A percentile compares a stretch with the other conserved stretches of the same genome.
These are phyloP conservation scores for Colletotrichum tofieldiae DNA, from an alignment of 2,329 filamentous ascomycete genomes.

Conservation along the genomic window DNA sequence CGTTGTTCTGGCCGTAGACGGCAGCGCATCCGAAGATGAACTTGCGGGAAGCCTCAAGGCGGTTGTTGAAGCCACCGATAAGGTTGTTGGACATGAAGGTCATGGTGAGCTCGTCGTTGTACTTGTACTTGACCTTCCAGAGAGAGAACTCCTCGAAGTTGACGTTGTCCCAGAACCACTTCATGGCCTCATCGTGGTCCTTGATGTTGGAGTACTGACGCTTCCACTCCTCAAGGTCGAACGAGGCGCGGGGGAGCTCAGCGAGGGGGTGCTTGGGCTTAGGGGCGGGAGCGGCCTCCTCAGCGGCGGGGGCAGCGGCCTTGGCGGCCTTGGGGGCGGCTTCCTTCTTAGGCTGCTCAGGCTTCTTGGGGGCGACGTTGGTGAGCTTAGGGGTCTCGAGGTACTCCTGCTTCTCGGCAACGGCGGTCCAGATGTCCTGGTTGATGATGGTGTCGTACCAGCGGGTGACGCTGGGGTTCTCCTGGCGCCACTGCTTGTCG, in stretches of 20 bases:
- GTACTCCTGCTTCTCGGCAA: constrained; percentile 82
- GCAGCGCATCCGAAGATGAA: constrained; percentile 93
- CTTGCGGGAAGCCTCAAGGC: constrained; percentile 98
- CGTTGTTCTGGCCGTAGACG: constrained; percentile 91
- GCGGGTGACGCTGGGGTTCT: constrained; percentile 88
- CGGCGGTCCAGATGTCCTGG: constrained; percentile 90
- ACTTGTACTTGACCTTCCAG: constrained; percentile 97
- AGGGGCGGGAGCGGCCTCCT: constrained; percentile 73
- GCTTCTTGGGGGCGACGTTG: constrained; percentile 83
- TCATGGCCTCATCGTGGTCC: constrained; percentile 83
- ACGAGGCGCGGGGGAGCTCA: constrained; percentile 82
- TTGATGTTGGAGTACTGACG: constrained; percentile 91
- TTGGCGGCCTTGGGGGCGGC: constrained; percentile 61
- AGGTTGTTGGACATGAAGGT: constrained; percentile 99
- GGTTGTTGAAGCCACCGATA: constrained; percentile 97
- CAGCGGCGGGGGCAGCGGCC: constrained; percentile 58
- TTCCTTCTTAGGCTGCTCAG: constrained; percentile 78
- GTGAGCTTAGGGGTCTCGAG: constrained; percentile 85
- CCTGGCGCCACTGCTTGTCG: constrained; percentile 87
- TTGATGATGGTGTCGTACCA: constrained; percentile 97
- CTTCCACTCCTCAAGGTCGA: constrained; percentile 98
- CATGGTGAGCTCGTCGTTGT: constrained; percentile 97
- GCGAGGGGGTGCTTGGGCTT: constrained; percentile 99
- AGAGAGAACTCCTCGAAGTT: constrained; percentile 96
- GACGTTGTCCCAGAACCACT: constrained; percentile 98